These are phyloP conservation scores for Alternaria rosae DNA, from an alignment of 2,329 filamentous ascomycete species.

Conservation along the genomic window DNA sequence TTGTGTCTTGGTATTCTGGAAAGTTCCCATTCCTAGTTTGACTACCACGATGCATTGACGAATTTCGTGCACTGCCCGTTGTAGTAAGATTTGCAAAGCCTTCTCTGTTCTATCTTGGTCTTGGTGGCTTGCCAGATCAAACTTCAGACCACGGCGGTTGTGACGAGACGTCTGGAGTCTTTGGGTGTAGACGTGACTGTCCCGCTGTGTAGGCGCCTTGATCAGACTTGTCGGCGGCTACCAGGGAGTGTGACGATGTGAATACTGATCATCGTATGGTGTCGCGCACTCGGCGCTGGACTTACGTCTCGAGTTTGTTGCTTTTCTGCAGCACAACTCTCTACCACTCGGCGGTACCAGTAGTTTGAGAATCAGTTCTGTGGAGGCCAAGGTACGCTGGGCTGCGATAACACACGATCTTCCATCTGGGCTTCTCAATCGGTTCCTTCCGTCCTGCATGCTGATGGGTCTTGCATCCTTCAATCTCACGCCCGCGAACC, in stretches of 20 bases:
- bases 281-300: background rate
- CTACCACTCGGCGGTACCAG: background rate
- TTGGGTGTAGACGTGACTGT: background rate
- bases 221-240: background rate
- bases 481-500: slow-evolving; percentile 6
- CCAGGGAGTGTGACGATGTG: background rate
- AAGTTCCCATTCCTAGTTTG: slow-evolving; percentile 13
- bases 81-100: background rate
- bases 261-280: background rate
- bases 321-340: background rate
- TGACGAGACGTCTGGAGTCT: background rate
- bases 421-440: background rate
- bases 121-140: background rate
- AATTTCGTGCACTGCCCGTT: slow-evolving; percentile 5
- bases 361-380: background rate
- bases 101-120: background rate
- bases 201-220: background rate
- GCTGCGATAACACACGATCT: background rate
- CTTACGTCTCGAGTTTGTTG: background rate
- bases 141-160: background rate
- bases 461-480: slow-evolving; percentile 3
- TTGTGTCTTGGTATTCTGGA: slow-evolving; percentile 24
- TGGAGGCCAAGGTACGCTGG: background rate
- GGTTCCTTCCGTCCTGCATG: background rate
- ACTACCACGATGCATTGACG: background rate